Percentiles rank a stretch among this genome's conserved stretches.
These are phyloP conservation scores for Stenogyne calaminthoides DNA, from an alignment of 305 asterid genomes.

Conservation along the genomic window DNA sequence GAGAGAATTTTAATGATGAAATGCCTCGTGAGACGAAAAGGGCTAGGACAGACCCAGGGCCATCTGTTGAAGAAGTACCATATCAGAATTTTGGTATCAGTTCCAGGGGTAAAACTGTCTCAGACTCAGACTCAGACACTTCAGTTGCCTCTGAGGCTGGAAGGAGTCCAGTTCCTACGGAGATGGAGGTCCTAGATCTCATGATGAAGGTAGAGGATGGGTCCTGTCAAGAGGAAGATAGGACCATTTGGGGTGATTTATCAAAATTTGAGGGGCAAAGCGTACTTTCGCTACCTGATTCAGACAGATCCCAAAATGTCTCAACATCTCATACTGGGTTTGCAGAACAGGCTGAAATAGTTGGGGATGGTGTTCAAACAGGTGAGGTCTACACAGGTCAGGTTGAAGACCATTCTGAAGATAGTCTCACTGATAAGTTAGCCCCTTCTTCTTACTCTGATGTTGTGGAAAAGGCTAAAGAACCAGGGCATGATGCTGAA, in stretches of 20 bases:
- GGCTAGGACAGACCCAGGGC: background rate
- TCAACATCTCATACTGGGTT: background rate
- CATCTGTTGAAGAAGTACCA: slow-evolving; percentile 15
- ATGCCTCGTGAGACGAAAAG: slow-evolving; percentile 21
- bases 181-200: slow-evolving; percentile 29
- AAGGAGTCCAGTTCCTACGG: background rate
- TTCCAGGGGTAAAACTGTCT: slow-evolving; percentile 12
- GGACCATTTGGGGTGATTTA: slow-evolving; percentile 32
- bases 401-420: background rate
- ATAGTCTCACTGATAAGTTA: background rate
- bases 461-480: no score
- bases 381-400: background rate
- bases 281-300: background rate
- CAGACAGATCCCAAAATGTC: background rate
- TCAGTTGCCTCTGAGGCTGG: slow-evolving; percentile 16
- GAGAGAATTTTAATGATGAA: slow-evolving; percentile 5
- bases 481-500: no score
- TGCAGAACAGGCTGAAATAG: background rate
- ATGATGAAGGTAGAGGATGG: slow-evolving; percentile 25
- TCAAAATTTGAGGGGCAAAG: slow-evolving; percentile 44
- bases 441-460: no score
- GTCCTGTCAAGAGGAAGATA: slow-evolving; percentile 25
- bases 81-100: background rate
- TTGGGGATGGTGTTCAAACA: background rate
- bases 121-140: background rate